These are phyloP conservation scores for Mycena citricolor DNA, from an alignment of 1,284 basidiomycete species.

Conservation along the genomic window DNA sequence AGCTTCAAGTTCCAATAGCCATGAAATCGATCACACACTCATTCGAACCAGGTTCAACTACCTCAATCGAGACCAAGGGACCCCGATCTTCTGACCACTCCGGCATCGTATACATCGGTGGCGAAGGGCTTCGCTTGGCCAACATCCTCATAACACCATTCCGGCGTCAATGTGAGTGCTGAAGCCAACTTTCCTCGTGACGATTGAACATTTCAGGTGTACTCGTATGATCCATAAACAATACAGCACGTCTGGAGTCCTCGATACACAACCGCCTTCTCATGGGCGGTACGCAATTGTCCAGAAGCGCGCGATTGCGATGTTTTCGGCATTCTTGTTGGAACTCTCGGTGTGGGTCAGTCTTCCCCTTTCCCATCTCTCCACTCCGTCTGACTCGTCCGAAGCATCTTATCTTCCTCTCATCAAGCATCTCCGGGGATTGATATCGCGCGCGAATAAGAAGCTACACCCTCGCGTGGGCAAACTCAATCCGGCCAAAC, in stretches of 20 bases:
- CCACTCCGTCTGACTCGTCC: neutral
- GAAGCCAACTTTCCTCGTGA: neutral
- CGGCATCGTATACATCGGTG: slow-evolving; percentile 81
- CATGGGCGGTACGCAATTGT: slow-evolving; percentile 89
- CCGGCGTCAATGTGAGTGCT: slow-evolving; percentile 35
- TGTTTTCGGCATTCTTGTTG: slow-evolving; percentile 93
- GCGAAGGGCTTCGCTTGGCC: slow-evolving; percentile 79
- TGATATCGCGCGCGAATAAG: slow-evolving; percentile 68
- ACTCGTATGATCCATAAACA: slow-evolving; percentile 73
- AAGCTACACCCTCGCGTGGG: slow-evolving; percentile 96
- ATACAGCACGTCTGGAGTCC: slow-evolving; percentile 56
- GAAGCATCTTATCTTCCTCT: slow-evolving; percentile 81
- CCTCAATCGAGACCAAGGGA: too few relatives aligned
- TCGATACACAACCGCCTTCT: slow-evolving; percentile 76
- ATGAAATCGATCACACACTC: too few relatives aligned
- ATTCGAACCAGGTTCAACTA: too few relatives aligned
- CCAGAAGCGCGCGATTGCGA: slow-evolving; percentile 89
- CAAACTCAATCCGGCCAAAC: slow-evolving; percentile 92
- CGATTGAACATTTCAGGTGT: slow-evolving; percentile 57
- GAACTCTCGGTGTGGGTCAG: slow-evolving; percentile 88
- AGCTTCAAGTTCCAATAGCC: too few relatives aligned
- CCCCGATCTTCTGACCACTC: too few relatives aligned
- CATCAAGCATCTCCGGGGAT: slow-evolving; percentile 70
- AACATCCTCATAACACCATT: slow-evolving; percentile 86
- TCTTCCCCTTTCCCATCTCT: slow-evolving; percentile 24